Conservation (phyloP, 768 basidiomycete species). For the Mycena rosella region DNA sequence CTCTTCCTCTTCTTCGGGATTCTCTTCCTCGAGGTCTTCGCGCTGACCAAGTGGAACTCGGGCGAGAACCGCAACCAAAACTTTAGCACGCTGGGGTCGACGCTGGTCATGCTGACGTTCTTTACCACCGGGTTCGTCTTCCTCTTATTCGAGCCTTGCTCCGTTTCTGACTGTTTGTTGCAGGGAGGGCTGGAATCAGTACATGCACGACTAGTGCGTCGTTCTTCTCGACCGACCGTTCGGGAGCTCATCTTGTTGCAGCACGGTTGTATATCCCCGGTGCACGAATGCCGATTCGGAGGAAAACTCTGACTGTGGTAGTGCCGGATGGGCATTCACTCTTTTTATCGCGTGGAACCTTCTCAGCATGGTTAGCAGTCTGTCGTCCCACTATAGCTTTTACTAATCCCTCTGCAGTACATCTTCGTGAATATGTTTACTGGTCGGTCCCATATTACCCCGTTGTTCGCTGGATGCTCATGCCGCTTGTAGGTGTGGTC, state of each 20-base stretch:
- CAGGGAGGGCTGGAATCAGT: constrained; percentile 97
- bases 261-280: constrained; percentile 80
- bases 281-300: constrained; percentile 73
- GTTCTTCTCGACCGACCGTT: not conserved
- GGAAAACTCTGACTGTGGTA: constrained; percentile 89
- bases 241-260: constrained; percentile 46
- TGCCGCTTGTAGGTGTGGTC: constrained; percentile 73
- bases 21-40: constrained; percentile 90
- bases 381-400: constrained; percentile 6
- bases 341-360: constrained; percentile 97
- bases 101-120: constrained; percentile 91
- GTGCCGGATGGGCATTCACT: constrained; percentile 82
- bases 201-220: constrained; percentile 95
- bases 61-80: constrained; percentile 79
- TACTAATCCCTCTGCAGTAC: constrained; percentile 65
- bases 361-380: constrained; percentile 79
- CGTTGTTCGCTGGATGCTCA: constrained; percentile 4
- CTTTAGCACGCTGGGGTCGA: constrained; percentile 81
- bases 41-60: constrained; percentile 86
- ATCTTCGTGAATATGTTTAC: constrained; percentile 98
- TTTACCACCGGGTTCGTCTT: constrained; percentile 86
- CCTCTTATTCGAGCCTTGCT: not conserved
- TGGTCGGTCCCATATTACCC: constrained; percentile 58
- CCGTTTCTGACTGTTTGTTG: not conserved
- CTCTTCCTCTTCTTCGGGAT: constrained; percentile 94